Evolutionary conservation across 177 flowering plant genomes (phyloP).

Genomic region (Tripterygium wilfordii): DNA sequence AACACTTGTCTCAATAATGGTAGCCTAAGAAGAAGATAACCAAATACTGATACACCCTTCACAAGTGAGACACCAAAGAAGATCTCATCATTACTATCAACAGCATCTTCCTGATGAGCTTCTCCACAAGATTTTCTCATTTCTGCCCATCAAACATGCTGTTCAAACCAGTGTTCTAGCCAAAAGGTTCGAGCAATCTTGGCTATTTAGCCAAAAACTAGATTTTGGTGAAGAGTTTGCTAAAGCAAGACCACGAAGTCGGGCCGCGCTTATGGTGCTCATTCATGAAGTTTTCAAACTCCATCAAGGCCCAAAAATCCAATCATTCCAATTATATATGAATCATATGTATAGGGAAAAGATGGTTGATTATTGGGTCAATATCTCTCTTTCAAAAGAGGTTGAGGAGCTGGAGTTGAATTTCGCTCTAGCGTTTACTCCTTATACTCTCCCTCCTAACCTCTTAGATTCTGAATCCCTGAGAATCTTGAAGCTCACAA

Average conservation of each 20-base stretch:
- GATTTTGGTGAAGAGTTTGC: conserved; percentile 3
- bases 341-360: neutral
- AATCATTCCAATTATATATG: neutral
- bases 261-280: neutral
- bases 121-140: conserved; percentile 3
- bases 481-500: conserved; percentile 1
- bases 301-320: conserved; percentile 3
- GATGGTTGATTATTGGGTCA: conserved; percentile 1
- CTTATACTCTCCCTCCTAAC: neutral
- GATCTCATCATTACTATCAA: too few relatives aligned
- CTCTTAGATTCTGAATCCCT: neutral
- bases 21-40: too few relatives aligned
- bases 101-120: conserved; percentile 5
- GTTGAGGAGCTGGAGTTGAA: conserved; percentile 10
- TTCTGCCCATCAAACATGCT: conserved; percentile 8
- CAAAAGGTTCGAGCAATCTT: neutral
- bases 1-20: too few relatives aligned
- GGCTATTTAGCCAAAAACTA: conserved; percentile 2
- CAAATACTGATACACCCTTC: too few relatives aligned
- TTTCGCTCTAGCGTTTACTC: neutral
- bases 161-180: neutral
- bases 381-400: neutral
- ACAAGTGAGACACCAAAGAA: too few relatives aligned
- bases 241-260: neutral
- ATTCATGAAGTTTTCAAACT: neutral